A percentile compares a stretch with the other conserved stretches of the same genome.
Conservation (phyloP, 2,329 filamentous ascomycete genomes). For the Fusarium avenaceum region DNA sequence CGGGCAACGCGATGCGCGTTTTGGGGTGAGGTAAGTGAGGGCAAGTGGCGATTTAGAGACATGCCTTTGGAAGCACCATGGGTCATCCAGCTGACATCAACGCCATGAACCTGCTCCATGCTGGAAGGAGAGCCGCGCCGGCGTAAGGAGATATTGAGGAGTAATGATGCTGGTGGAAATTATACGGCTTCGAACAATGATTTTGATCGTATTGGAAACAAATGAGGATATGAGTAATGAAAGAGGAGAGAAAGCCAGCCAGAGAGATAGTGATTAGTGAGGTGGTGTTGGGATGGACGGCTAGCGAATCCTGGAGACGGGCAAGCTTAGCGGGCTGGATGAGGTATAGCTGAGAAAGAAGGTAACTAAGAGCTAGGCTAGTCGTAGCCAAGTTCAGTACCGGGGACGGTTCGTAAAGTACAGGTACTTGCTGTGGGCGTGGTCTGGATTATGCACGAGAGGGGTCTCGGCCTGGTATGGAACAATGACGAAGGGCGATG, state of each 20-base stretch:
- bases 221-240: slow-evolving; percentile 18
- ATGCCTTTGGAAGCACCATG: slow-evolving; percentile 86
- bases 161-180: slow-evolving; percentile 11
- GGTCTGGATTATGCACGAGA: slow-evolving; percentile 23
- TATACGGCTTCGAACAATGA: slow-evolving; percentile 21
- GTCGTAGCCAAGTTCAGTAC: slow-evolving; percentile 20
- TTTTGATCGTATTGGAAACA: slow-evolving; percentile 12
- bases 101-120: slow-evolving; percentile 85
- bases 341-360: slow-evolving; percentile 28
- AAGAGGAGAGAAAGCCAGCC: slow-evolving; percentile 25
- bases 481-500: slow-evolving; percentile 32
- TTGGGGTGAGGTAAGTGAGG: slow-evolving; percentile 19
- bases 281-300: slow-evolving; percentile 35
- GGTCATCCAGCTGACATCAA: slow-evolving; percentile 91
- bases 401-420: slow-evolving; percentile 35
- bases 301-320: slow-evolving; percentile 42
- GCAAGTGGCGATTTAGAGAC: slow-evolving; percentile 51
- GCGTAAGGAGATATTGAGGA: slow-evolving; percentile 16
- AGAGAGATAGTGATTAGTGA: slow-evolving; percentile 34
- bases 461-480: slow-evolving; percentile 35
- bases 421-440: slow-evolving; percentile 34
- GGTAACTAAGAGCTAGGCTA: slow-evolving; percentile 35
- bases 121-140: slow-evolving; percentile 46
- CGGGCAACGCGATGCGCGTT: slow-evolving; percentile 30
- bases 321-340: slow-evolving; percentile 34